These are phyloP conservation scores for Voacanga thouarsii DNA, from an alignment of 257 asterid genomes.

Conservation along the genomic window DNA sequence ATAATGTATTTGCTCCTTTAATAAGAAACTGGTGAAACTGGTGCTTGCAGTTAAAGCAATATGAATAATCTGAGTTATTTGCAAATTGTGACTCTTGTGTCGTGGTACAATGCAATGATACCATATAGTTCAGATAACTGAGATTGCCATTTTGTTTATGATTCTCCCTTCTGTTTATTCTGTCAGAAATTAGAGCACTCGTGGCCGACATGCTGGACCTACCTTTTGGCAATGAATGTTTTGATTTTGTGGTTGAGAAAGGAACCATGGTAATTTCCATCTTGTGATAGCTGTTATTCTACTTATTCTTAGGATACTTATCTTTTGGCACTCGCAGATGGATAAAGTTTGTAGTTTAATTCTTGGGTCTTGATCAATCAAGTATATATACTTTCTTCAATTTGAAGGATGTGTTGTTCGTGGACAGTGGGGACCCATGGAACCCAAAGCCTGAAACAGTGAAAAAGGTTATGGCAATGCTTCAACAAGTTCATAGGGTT, in stretches of 20 bases:
- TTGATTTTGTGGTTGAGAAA: conserved; percentile 93
- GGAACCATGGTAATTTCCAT: conserved; percentile 81
- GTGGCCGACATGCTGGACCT: conserved; percentile 98
- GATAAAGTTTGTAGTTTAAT: conserved; percentile 2
- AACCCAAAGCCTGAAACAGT: conserved; percentile 74
- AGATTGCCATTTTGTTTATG: conserved; percentile 2
- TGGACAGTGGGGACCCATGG: conserved; percentile 99
- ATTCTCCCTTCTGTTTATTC: conserved; percentile 11
- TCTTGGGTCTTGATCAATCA: conserved; percentile 2
- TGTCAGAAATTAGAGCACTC: conserved; percentile 71
- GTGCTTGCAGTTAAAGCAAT: neutral
- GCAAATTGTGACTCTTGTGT: neutral
- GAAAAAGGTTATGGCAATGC: conserved; percentile 73
- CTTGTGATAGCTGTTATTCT: neutral
- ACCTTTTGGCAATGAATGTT: conserved; percentile 72
- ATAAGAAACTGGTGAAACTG: neutral
- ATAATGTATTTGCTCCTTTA: neutral
- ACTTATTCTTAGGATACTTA: neutral
- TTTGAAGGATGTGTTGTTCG: conserved; percentile 88
- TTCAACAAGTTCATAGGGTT: conserved; percentile 77
- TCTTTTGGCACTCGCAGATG: conserved; percentile 1
- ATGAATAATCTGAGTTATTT: neutral
- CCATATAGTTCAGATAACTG: neutral
- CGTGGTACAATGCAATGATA: neutral
- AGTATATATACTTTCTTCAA: conserved; percentile 16